A percentile compares a stretch with the other conserved stretches of the same genome.
Evolutionary conservation across 176 grass and related monocot species (phyloP).

Genomic region (Oryza officinalis): DNA sequence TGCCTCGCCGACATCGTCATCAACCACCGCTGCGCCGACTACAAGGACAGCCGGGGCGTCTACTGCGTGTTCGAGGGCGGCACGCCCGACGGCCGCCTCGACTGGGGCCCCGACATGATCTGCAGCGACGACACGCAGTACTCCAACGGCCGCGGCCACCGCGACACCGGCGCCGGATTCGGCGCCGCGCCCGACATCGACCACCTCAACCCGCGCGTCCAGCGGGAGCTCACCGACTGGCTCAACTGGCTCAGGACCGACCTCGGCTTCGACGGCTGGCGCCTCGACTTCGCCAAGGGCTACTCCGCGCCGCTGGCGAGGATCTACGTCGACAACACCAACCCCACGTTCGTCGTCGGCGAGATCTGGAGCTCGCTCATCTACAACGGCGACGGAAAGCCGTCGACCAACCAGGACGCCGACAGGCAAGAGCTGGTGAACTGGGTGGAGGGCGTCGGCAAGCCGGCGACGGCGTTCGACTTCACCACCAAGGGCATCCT

Average conservation of each 20-base stretch:
- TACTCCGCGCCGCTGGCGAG: constrained; percentile 50
- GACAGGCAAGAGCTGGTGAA: constrained; percentile 51
- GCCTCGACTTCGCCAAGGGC: constrained; percentile 74
- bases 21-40: constrained; percentile 51
- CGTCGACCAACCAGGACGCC: constrained; percentile 19
- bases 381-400: constrained; percentile 45
- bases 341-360: constrained; percentile 37
- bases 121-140: constrained; percentile 60
- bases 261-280: constrained; percentile 72
- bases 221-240: constrained; percentile 67
- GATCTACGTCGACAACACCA: constrained; percentile 34
- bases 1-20: constrained; percentile 49
- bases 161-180: constrained; percentile 62
- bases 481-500: constrained; percentile 60
- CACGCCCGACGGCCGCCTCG: constrained; percentile 57
- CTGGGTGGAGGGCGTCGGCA: constrained; percentile 33
- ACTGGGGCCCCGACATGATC: constrained; percentile 73
- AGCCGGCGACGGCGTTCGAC: constrained; percentile 43
- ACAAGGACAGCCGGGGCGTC: constrained; percentile 47
- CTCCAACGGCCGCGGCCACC: constrained; percentile 55
- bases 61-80: constrained; percentile 77
- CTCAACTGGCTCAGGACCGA: constrained; percentile 66
- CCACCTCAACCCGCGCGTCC: constrained; percentile 70
- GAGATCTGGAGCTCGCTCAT: constrained; percentile 49
- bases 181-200: constrained; percentile 66